Conservation (phyloP, 1,284 basidiomycete species). For the Amylostereum areolatum region DNA sequence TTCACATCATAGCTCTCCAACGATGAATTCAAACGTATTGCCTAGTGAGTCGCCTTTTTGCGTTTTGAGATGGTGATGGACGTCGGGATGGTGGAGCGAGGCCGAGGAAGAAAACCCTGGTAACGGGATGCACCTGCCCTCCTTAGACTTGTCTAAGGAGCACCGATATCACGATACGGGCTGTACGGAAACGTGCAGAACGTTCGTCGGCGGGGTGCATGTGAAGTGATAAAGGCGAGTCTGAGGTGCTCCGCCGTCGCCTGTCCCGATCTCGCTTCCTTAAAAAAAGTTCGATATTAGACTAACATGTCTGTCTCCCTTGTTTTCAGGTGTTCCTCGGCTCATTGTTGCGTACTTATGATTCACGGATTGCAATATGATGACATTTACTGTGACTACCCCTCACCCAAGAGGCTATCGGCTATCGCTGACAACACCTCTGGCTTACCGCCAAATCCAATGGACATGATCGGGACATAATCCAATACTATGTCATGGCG, state of each 20-base stretch:
- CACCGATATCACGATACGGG: slow-evolving; percentile 1
- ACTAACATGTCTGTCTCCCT: no score
- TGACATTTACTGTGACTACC: no score
- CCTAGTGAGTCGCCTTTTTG: slow-evolving; percentile 25
- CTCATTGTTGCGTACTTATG: no score
- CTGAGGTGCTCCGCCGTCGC: slow-evolving; percentile 36
- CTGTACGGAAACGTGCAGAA: slow-evolving; percentile 12
- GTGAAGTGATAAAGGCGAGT: slow-evolving; percentile 82
- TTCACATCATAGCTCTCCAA: neutral
- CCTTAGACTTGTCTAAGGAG: slow-evolving; percentile 20
- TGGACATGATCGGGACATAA: no score
- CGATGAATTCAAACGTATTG: slow-evolving; percentile 1
- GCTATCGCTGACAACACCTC: no score
- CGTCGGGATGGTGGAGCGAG: slow-evolving; percentile 7
- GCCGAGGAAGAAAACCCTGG: slow-evolving; percentile 79
- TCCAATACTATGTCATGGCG: no score
- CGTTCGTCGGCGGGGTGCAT: slow-evolving; percentile 45
- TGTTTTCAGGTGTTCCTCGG: no score
- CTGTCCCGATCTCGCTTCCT: no score
- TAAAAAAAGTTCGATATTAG: no score
- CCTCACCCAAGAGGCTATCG: no score
- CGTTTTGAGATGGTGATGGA: slow-evolving; percentile 7
- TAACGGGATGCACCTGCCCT: slow-evolving; percentile 72
- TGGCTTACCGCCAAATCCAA: no score
- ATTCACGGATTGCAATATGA: no score